Conservation (phyloP, 2,329 filamentous ascomycete species). For the Cercospora citrullina region DNA sequence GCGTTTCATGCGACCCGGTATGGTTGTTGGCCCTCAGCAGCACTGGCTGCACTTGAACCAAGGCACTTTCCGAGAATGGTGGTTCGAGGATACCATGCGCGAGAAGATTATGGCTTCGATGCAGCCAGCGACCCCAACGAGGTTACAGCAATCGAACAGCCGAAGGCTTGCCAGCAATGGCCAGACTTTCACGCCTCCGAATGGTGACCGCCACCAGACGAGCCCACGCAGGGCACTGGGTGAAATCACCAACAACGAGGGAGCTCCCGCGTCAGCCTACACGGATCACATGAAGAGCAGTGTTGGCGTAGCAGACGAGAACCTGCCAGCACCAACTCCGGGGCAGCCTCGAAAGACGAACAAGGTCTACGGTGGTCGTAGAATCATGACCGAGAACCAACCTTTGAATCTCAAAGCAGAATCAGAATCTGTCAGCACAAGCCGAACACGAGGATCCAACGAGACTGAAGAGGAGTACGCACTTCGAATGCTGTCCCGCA, state of each 20-base stretch:
- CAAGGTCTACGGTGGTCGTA: constrained; percentile 72
- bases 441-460: constrained; percentile 64
- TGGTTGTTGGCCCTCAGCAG: constrained; percentile 98
- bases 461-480: constrained; percentile 86
- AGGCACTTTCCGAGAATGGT: constrained; percentile 97
- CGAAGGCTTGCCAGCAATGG: constrained; percentile 60
- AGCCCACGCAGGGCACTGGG: constrained; percentile 71
- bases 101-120: constrained; percentile 70
- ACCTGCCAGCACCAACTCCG: constrained; percentile 89
- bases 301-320: constrained; percentile 76
- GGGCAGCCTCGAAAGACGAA: constrained; percentile 91
- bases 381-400: constrained; percentile 45
- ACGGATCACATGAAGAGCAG: constrained; percentile 43
- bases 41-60: constrained; percentile 99
- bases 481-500: constrained; percentile 69
- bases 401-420: constrained; percentile 54
- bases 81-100: constrained; percentile 75
- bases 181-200: constrained; percentile 80
- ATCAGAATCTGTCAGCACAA: constrained; percentile 60
- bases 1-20: constrained; percentile 97
- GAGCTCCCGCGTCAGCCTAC: constrained; percentile 46
- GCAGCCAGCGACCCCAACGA: constrained; percentile 57
- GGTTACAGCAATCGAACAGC: constrained; percentile 49
- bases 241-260: constrained; percentile 83
- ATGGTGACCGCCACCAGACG: constrained; percentile 64